These are phyloP conservation scores for Tricholoma hemisulphureum DNA, from an alignment of 768 basidiomycete genomes.

Conservation along the genomic window DNA sequence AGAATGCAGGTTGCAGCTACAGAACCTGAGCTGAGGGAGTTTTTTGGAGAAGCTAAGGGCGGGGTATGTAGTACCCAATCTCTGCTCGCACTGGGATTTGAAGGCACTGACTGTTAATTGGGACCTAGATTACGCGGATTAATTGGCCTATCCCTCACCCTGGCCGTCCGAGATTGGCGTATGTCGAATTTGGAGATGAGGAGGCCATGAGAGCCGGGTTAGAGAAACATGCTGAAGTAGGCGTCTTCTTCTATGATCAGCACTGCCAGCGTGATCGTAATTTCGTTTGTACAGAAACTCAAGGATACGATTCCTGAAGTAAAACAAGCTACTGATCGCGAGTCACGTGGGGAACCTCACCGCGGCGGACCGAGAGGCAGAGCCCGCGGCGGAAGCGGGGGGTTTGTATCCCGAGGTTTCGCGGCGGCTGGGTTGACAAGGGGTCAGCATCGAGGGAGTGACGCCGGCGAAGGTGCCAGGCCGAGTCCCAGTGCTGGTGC, in stretches of 20 bases:
- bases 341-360: conserved; percentile 39
- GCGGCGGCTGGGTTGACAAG: conserved; percentile 2
- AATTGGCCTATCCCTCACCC: conserved; percentile 50
- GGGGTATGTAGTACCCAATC: conserved; percentile 32
- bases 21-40: conserved; percentile 70
- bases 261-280: conserved; percentile 4
- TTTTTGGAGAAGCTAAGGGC: conserved; percentile 73
- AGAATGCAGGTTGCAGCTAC: conserved; percentile 51
- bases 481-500: not conserved
- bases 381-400: conserved; percentile 31
- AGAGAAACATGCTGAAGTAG: conserved; percentile 70
- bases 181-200: conserved; percentile 89
- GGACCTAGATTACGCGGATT: conserved; percentile 62
- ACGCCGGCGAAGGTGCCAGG: not conserved
- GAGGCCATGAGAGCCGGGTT: conserved; percentile 80
- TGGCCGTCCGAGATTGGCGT: conserved; percentile 65
- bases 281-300: conserved; percentile 52
- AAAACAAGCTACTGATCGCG: conserved; percentile 65
- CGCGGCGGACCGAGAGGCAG: conserved; percentile 27
- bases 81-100: not conserved
- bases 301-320: conserved; percentile 66
- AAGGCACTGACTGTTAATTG: not conserved
- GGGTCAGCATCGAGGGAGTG: not conserved
- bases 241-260: conserved; percentile 17
- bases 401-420: conserved; percentile 6